A percentile compares a stretch with the other conserved stretches of the same genome.
phyloP scores from a whole-genome alignment of 2,329 filamentous ascomycete species.

The Tolypocladium album region DNA sequence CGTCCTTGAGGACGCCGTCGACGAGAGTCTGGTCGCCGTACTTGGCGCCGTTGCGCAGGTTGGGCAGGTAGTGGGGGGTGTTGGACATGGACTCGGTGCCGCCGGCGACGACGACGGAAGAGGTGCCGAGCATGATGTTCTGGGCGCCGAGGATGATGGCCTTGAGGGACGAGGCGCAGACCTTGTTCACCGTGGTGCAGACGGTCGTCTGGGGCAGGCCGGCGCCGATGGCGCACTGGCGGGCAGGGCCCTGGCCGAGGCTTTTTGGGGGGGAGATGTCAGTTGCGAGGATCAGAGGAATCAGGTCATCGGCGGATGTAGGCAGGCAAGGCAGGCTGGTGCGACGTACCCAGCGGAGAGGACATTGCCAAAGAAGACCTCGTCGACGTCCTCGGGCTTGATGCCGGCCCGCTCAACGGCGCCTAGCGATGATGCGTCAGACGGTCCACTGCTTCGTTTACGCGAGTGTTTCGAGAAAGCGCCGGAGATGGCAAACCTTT shows the following conservation, averaged over 20 bases:
- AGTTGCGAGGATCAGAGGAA: not conserved
- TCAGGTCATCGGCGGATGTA: no score
- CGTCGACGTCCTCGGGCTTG: slow-evolving; percentile 82
- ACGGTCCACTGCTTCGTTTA: not conserved
- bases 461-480: not conserved
- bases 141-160: slow-evolving; percentile 89
- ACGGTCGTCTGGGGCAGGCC: slow-evolving; percentile 72
- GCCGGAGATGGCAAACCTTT: slow-evolving; percentile 49
- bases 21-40: slow-evolving; percentile 85
- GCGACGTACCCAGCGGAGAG: slow-evolving; percentile 76
- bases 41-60: slow-evolving; percentile 77
- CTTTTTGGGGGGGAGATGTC: slow-evolving; percentile 38
- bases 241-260: slow-evolving; percentile 89
- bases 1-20: slow-evolving; percentile 89
- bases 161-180: slow-evolving; percentile 92
- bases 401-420: slow-evolving; percentile 82
- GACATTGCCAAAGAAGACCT: slow-evolving; percentile 98
- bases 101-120: slow-evolving; percentile 84
- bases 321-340: not conserved
- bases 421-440: slow-evolving; percentile 26
- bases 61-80: slow-evolving; percentile 87
- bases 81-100: slow-evolving; percentile 99
- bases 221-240: slow-evolving; percentile 84
- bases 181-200: slow-evolving; percentile 96
- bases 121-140: slow-evolving; percentile 95